Evolutionary conservation across 1,139 yeast species (phyloP), one percentile per base, ranked within the genome.

Genomic region (Scheffersomyces segobiensis): DNA sequence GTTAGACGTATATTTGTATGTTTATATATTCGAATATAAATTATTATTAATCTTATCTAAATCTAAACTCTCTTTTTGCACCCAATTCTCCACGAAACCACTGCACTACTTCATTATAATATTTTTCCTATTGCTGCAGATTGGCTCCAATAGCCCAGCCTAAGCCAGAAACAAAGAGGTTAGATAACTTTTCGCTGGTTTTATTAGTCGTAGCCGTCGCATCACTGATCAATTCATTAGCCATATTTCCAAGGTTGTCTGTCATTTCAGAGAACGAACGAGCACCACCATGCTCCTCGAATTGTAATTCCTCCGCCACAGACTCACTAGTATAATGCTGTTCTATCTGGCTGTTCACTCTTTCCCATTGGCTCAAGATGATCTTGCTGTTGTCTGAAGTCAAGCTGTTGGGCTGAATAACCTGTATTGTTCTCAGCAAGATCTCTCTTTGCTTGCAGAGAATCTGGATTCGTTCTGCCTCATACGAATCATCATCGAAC

Each of bases 91-190:
- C 17, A 32, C 42, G 10, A 10, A 24, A 24, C 5, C 32, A 32
- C 42, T 12, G 3, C 42, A 32, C 42, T 5, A 10, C 2, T 32
- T 14, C 17, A 32, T 14, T 14, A 32, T 32, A 32, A 10, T 32
- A 7, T 32, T 32, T 6, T 22, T 32, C 5, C 42, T 32, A 32
- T 4, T 32, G 42, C 42, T 32, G 42, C 12, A 10, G 62, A 54
- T 75, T 79, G 3, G 89, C 89, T 5, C 89, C 89, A 61, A 86
- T 84, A 1, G 89, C 89, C 89, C 89, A 86, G 2, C 89, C 89
- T 53, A 86, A 71, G 0, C 89, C 89, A 48, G 85, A 78, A 0
- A 83, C 87, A 57, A 86, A 74, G 59, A 86, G 68, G 60, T 79
- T 82, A 5, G 86, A 81, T 7, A 85, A 63, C 65, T 82, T 84